Evolutionary conservation across 805 yeast species (phyloP).

Genomic region (Lachancea mirantina): DNA sequence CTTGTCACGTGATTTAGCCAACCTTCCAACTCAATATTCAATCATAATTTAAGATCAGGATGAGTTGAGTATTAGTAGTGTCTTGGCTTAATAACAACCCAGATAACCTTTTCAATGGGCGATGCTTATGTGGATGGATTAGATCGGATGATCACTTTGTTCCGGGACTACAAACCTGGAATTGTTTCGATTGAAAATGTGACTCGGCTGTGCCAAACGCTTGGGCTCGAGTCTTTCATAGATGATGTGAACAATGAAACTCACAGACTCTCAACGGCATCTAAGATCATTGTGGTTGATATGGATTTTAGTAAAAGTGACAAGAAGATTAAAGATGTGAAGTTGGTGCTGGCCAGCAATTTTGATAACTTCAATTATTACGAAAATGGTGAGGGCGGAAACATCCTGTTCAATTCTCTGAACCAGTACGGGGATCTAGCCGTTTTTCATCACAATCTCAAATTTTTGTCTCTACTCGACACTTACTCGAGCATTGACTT

Average conservation of each 20-base stretch:
- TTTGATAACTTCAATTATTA: slow-evolving; percentile 32
- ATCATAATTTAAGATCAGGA: too few species aligned
- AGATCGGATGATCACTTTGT: slow-evolving; percentile 24
- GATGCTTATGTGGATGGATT: slow-evolving; percentile 24
- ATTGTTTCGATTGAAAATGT: slow-evolving; percentile 27
- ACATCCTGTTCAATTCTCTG: slow-evolving; percentile 28
- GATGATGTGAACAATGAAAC: slow-evolving; percentile 24
- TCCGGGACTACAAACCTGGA: slow-evolving; percentile 31
- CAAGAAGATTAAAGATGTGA: slow-evolving; percentile 28
- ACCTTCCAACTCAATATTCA: too few species aligned
- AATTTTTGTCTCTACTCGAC: slow-evolving; percentile 28
- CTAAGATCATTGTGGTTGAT: slow-evolving; percentile 36
- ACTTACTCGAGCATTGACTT: slow-evolving; percentile 25
- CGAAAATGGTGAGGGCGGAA: slow-evolving; percentile 18
- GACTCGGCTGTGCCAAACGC: slow-evolving; percentile 29
- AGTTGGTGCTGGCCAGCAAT: slow-evolving; percentile 31
- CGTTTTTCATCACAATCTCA: slow-evolving; percentile 29
- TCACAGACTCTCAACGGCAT: slow-evolving; percentile 31
- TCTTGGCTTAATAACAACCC: not conserved
- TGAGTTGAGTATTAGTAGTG: too few species aligned
- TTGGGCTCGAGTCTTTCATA: slow-evolving; percentile 30
- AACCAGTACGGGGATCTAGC: slow-evolving; percentile 23
- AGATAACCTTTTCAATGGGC: slow-evolving; percentile 13
- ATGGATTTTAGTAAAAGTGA: slow-evolving; percentile 27
- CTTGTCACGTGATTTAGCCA: too few species aligned